Base-by-base conservation (phyloP, 2,329 filamentous ascomycete species). In the Sporothrix humicola region DNA sequence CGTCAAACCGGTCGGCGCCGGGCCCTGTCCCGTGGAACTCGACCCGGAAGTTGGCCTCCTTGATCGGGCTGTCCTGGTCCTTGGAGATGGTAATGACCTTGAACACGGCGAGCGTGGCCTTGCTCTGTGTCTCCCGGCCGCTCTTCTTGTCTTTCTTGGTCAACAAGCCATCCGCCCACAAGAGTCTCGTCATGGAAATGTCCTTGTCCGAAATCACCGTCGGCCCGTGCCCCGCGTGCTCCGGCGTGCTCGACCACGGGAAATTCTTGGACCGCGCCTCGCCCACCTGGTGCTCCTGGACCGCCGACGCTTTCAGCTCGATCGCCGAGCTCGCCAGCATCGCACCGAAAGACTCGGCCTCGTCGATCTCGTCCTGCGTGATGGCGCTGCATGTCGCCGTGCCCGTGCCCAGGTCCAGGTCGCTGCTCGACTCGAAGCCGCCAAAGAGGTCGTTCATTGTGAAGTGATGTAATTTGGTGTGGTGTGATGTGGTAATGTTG, bases 181-280 rank as follows among this genome's bases (percentile, higher is more conserved):
- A 50, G 52, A 72, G 52, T 23, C 73, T 69, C 23, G 69, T 52
- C 73, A 74, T 73, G 59, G 69, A 73, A 31, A 73, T 69, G 50
- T 48, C 48, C 17, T 61, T 20, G 37, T 42, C 9, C 54, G 20
- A 59, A n/a, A 71, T 17, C 20, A 71, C 5, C n/a, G 48, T 42
- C 42, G 69, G 69, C 42, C 68, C 54, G 20, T 71, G 13, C 4
- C 54, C 69, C 56, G 37, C 61, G 31, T 31, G 46, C 44, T 13
- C 48, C 13, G 31, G 31, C 31, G 31, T 37, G 31, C 31, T 37
- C 31, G 31, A 37, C 31, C 31, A 37, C 31, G 31, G 31, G 3
- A 37, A 37, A 3, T 15, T 52, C 15, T 15, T 37, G 46, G 46
- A 54, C 46, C 65, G 48, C 46, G 65, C 65, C 8, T 69, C 46